These are phyloP conservation scores for Tetracladium setigerum DNA, from an alignment of 495 filamentous ascomycete species.

Conservation along the genomic window DNA sequence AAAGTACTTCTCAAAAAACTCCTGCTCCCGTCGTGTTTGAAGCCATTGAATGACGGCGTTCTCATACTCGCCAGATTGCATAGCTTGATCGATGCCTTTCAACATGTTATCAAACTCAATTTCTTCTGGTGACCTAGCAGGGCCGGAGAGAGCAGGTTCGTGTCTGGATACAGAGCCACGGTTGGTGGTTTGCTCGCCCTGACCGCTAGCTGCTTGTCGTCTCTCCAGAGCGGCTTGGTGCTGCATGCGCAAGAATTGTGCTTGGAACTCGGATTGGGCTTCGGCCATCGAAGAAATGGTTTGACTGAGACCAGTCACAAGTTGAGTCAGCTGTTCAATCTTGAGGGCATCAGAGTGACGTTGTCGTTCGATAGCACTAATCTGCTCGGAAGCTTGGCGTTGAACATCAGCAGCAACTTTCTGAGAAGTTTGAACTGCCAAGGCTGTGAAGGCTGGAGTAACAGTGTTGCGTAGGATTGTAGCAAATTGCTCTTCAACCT, in stretches of 20 bases:
- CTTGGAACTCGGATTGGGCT: constrained; percentile 55
- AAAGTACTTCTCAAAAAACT: constrained; percentile 76
- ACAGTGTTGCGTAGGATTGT: constrained; percentile 53
- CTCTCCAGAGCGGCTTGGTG: constrained; percentile 28
- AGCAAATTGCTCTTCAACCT: constrained; percentile 60
- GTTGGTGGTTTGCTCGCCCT: constrained; percentile 17
- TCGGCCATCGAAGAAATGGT: constrained; percentile 65
- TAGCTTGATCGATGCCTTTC: constrained; percentile 53
- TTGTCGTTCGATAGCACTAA: constrained; percentile 59
- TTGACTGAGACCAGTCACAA: constrained; percentile 63
- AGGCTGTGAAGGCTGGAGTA: constrained; percentile 52
- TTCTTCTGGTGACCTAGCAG: constrained; percentile 35
- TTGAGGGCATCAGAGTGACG: constrained; percentile 64
- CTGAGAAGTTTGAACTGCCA: constrained; percentile 49
- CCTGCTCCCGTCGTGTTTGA: constrained; percentile 63
- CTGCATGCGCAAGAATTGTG: constrained; percentile 50
- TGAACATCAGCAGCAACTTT: constrained; percentile 61
- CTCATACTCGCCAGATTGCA: constrained; percentile 61
- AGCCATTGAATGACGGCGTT: constrained; percentile 71
- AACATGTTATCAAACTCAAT: constrained; percentile 59
- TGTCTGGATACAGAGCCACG: constrained; percentile 21
- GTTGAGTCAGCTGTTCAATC: constrained; percentile 72
- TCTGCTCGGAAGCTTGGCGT: constrained; percentile 50
- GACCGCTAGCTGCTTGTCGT: constrained; percentile 5
- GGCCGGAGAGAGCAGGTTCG: constrained; percentile 25